Evolutionary conservation across 257 asterid species (phyloP).

Genomic region (Vinca minor): DNA sequence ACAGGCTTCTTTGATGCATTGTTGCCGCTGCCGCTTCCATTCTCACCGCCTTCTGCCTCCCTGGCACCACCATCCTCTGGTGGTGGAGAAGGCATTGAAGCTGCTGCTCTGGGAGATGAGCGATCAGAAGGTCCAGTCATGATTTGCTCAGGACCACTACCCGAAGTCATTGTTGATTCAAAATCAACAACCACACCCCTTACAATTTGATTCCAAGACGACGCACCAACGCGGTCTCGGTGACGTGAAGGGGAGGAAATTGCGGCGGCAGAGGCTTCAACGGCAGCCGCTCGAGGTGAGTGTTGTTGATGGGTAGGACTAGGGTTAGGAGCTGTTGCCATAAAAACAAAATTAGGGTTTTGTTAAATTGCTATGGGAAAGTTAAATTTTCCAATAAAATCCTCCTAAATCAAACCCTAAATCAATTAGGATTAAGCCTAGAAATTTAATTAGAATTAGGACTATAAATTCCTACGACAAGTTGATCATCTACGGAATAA

Average conservation of each 20-base stretch:
- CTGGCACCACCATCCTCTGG: neutral
- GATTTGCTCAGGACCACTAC: no score
- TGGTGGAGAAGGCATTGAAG: neutral
- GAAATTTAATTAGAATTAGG: slow-evolving; percentile 4
- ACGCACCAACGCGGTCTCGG: no score
- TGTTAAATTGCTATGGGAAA: neutral
- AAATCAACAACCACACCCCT: slow-evolving; percentile 5
- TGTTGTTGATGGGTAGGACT: no score
- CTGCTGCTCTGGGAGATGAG: neutral
- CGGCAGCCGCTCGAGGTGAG: no score
- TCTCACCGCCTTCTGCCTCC: slow-evolving; percentile 3
- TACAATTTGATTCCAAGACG: slow-evolving; percentile 5
- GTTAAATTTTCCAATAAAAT: no score
- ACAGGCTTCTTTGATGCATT: slow-evolving; percentile 9
- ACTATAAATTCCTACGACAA: neutral
- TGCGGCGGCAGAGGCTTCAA: no score
- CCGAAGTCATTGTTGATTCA: neutral
- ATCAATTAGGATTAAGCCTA: neutral
- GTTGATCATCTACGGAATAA: slow-evolving; percentile 1
- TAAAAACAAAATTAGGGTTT: slow-evolving; percentile 19
- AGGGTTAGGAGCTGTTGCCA: slow-evolving; percentile 34
- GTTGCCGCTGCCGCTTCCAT: slow-evolving; percentile 2
- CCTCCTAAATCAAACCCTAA: neutral
- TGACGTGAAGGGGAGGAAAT: no score
- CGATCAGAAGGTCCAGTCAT: neutral